Base-by-base conservation (phyloP, 371 early-diverging fungal species). In the Mortierella sp. region DNA sequence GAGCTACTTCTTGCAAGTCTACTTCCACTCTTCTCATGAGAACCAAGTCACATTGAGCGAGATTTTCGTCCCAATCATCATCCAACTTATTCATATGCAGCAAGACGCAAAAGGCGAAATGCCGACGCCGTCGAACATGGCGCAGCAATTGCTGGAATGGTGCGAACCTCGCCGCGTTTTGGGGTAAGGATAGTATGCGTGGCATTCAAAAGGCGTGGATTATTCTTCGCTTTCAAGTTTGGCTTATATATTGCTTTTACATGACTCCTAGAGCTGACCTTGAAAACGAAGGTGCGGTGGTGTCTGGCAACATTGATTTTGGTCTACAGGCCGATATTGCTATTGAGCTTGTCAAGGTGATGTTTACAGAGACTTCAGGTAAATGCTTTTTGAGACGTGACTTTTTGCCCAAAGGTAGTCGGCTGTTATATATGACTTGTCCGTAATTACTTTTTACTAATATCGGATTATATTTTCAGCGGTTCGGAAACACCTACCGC, bases 1-100 rank as follows among this genome's bases (percentile, higher is more conserved):
- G 22, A 89, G 89, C 32, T 96, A 96, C 79, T 96, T 96, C 71
- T 90, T 96, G 74, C 95, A 94, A 5, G 95, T 92, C 8, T 95
- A 89, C 65, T 89, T 94, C 72, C 91, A 92, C 69, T 93, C 94
- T 22, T 85, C 91, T 1, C 76, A 82, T 43, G 90, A 89, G 2
- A 93, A 93, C 79, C 96, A 96, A 50, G 76, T 75, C 10, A 66
- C 59, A 28, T 57, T 81, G 13, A 69, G 69, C 48, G 66, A 71
- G 52, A 65, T 81, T 6, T 58, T 76, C 28, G 66, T 69, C 21
- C 81, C 76, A 0, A 75, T 69, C 67, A n/a, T 76, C 22, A 11
- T 76, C 24, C 62, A 71, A 19, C 69, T 81, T 11, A 67, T 81
- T 24, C 63, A 81, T 24, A 75, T 69, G 59, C 68, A 69, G 7